phyloP scores from a whole-genome alignment of 2,329 filamentous ascomycete species.

The Colletotrichum tofieldiae region DNA sequence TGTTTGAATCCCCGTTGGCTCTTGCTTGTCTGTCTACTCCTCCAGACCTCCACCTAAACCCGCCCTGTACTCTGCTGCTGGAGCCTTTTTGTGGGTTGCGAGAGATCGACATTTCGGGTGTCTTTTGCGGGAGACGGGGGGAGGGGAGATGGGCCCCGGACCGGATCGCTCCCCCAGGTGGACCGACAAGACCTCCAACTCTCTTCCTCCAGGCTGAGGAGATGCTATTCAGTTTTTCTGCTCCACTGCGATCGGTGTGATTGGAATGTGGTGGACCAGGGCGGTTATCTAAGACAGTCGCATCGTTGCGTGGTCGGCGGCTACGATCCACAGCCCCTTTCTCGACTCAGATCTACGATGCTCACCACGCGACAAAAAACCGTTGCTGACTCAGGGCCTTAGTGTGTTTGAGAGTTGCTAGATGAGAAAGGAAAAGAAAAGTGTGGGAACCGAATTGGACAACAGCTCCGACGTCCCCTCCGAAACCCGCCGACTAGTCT shows the following conservation, averaged over 20 bases:
- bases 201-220: not conserved
- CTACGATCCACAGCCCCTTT: not conserved
- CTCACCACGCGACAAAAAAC: not conserved
- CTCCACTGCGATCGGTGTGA: not conserved
- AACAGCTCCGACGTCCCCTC: not conserved
- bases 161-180: slow-evolving; percentile 8
- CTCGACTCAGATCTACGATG: not conserved
- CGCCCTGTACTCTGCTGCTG: not conserved
- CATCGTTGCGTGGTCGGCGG: not conserved
- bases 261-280: not conserved
- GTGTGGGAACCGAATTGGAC: not conserved
- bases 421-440: not conserved
- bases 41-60: not conserved
- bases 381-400: slow-evolving; percentile 11
- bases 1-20: not conserved
- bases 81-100: not conserved
- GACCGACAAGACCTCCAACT: not conserved
- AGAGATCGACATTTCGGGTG: slow-evolving; percentile 1
- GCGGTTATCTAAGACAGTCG: not conserved
- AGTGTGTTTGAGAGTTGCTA: not conserved
- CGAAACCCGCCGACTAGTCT: not conserved
- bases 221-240: no score
- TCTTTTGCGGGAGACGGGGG: not conserved
- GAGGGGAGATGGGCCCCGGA: not conserved
- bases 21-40: not conserved